Percentiles rank a stretch among this genome's conserved stretches.
These are phyloP conservation scores for Lolium perenne DNA, from an alignment of 176 grass and related monocot genomes.

Conservation along the genomic window DNA sequence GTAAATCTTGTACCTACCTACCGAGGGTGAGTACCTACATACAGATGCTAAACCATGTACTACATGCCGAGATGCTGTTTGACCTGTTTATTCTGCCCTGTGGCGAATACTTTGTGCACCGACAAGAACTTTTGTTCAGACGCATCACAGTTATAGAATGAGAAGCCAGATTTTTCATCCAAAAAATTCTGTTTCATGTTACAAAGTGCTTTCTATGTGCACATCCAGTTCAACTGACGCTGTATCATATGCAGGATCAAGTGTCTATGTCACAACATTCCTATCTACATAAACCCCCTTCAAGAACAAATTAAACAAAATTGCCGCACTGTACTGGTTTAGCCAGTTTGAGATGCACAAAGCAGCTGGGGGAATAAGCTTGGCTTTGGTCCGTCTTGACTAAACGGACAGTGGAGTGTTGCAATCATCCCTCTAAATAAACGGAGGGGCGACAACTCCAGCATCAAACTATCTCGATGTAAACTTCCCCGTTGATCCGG, in stretches of 20 bases:
- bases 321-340: constrained; percentile 17
- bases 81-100: neutral
- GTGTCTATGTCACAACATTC: neutral
- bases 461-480: constrained; percentile 66
- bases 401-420: constrained; percentile 17
- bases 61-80: neutral
- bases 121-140: neutral
- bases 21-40: too few relatives aligned
- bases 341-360: constrained; percentile 18
- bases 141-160: neutral
- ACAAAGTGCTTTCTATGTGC: constrained; percentile 48
- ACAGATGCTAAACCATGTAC: neutral
- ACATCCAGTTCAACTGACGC: neutral
- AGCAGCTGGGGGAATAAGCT: neutral
- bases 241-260: neutral
- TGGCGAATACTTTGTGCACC: neutral
- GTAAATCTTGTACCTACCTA: neutral
- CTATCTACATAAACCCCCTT: neutral
- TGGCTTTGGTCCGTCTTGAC: neutral
- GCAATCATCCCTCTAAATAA: constrained; percentile 26
- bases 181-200: constrained; percentile 14
- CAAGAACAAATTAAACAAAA: constrained; percentile 35
- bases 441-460: constrained; percentile 20
- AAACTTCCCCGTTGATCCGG: constrained; percentile 55
- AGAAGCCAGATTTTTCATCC: neutral